Evolutionary conservation across 2,329 filamentous ascomycete species (phyloP).

Genomic region (Cyphellophora attinorum): DNA sequence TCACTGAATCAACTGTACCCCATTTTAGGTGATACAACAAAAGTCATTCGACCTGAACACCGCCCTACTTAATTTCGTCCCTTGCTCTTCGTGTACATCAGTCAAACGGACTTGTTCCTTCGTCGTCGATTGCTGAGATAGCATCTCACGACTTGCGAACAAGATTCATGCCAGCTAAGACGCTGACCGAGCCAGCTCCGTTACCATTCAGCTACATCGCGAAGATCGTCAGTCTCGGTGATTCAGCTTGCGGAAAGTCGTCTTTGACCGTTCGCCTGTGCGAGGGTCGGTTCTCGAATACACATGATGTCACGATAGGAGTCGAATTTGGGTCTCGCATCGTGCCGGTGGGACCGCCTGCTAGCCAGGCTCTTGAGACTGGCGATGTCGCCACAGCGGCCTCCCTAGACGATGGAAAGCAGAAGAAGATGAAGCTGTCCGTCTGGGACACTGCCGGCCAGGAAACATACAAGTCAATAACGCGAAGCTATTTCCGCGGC

Average conservation of each 20-base stretch:
- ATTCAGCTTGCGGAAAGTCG: constrained; percentile 77
- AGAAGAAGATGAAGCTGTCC: constrained; percentile 34
- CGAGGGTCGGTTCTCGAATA: constrained; percentile 86
- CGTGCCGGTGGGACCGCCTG: constrained; percentile 78
- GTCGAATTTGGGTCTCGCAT: constrained; percentile 93
- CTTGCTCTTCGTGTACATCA: too few relatives aligned
- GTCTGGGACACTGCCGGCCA: constrained; percentile 96
- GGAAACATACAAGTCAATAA: constrained; percentile 96
- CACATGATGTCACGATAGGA: constrained; percentile 95
- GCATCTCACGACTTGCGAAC: too few relatives aligned
- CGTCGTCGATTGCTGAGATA: too few relatives aligned
- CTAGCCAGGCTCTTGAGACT: constrained; percentile 49
- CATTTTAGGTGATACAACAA: too few relatives aligned
- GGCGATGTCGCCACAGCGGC: constrained; percentile 29
- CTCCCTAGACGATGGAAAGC: constrained; percentile 6
- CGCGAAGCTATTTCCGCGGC: constrained; percentile 84
- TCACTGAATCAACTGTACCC: too few relatives aligned
- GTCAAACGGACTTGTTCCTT: too few relatives aligned
- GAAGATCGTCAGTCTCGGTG: constrained; percentile 95
- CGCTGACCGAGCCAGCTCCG: constrained; percentile 7
- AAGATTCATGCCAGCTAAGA: too few relatives aligned
- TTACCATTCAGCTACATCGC: constrained; percentile 96
- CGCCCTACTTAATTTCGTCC: too few relatives aligned
- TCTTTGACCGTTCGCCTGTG: constrained; percentile 87
- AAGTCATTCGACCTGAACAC: too few relatives aligned